Conservation (phyloP, 148 eudicot genomes). For the Spergularia marina region DNA sequence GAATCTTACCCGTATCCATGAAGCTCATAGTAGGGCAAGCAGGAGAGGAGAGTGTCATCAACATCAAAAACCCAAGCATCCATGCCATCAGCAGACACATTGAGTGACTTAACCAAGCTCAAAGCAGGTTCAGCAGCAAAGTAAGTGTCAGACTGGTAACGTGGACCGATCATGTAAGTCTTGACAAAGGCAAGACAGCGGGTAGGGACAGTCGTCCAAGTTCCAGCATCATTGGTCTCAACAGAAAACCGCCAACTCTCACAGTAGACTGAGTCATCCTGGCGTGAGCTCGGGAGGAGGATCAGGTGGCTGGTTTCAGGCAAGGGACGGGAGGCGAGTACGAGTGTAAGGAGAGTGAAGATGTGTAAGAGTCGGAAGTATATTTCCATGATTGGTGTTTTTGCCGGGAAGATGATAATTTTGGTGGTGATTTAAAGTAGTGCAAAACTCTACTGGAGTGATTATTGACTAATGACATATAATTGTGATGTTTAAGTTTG, state of each 20-base stretch:
- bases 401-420: slow-evolving; percentile 15
- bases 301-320: background rate
- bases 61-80: slow-evolving; percentile 83
- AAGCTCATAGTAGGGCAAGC: slow-evolving; percentile 49
- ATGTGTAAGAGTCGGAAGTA: slow-evolving; percentile 14
- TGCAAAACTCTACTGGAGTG: background rate
- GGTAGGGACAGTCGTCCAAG: slow-evolving; percentile 47
- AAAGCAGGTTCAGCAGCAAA: slow-evolving; percentile 42
- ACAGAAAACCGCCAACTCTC: slow-evolving; percentile 75
- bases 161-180: slow-evolving; percentile 50
- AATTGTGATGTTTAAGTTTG: no score
- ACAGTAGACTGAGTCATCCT: slow-evolving; percentile 40
- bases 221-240: slow-evolving; percentile 63
- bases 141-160: slow-evolving; percentile 49
- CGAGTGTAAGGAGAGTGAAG: slow-evolving; percentile 18
- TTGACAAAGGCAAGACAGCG: slow-evolving; percentile 46
- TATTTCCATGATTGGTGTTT: slow-evolving; percentile 14
- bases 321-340: slow-evolving; percentile 20
- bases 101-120: slow-evolving; percentile 43
- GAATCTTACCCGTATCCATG: slow-evolving; percentile 60
- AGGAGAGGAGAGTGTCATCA: slow-evolving; percentile 72
- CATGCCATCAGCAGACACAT: slow-evolving; percentile 39
- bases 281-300: slow-evolving; percentile 7
- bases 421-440: background rate
- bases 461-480: background rate